Conservation (phyloP, 2,329 filamentous ascomycete species). For the Ilyonectria robusta region DNA sequence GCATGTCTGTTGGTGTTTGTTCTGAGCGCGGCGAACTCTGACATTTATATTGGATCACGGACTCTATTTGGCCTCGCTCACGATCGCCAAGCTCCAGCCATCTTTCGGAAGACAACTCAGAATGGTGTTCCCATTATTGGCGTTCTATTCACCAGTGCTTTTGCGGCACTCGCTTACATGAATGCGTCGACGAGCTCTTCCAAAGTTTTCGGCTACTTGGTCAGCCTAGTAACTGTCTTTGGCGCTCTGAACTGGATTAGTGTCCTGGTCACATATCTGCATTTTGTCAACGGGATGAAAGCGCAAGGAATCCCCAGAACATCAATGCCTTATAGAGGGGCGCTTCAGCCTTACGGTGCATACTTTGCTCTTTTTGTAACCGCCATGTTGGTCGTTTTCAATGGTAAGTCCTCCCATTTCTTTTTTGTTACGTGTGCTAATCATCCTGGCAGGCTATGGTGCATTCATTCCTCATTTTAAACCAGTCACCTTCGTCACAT, state of each 20-base stretch:
- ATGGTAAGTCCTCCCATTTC: not conserved
- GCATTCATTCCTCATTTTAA: slow-evolving; percentile 14
- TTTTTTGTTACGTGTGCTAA: not conserved
- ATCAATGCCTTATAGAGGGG: slow-evolving; percentile 11
- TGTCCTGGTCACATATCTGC: slow-evolving; percentile 17
- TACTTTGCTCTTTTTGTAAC: slow-evolving; percentile 5
- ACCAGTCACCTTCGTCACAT: slow-evolving; percentile 8
- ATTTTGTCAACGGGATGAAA: slow-evolving; percentile 4
- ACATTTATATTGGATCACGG: slow-evolving; percentile 82
- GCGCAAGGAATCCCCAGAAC: slow-evolving; percentile 9
- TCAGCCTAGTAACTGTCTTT: slow-evolving; percentile 29
- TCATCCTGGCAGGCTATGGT: not conserved
- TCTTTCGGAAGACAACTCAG: slow-evolving; percentile 79
- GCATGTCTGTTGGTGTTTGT: slow-evolving; percentile 82
- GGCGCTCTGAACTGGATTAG: slow-evolving; percentile 26
- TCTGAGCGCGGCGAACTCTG: slow-evolving; percentile 82
- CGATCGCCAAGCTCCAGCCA: slow-evolving; percentile 78
- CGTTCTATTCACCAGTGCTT: slow-evolving; percentile 69
- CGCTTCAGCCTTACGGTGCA: slow-evolving; percentile 8
- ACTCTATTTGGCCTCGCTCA: slow-evolving; percentile 80
- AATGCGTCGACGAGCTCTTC: slow-evolving; percentile 53
- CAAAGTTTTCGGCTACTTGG: slow-evolving; percentile 22
- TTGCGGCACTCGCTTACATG: slow-evolving; percentile 77
- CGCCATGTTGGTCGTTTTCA: slow-evolving; percentile 11
- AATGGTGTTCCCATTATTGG: slow-evolving; percentile 79